Evolutionary conservation across 768 basidiomycete species (phyloP).

Genomic region (Mrakia gelida): DNA sequence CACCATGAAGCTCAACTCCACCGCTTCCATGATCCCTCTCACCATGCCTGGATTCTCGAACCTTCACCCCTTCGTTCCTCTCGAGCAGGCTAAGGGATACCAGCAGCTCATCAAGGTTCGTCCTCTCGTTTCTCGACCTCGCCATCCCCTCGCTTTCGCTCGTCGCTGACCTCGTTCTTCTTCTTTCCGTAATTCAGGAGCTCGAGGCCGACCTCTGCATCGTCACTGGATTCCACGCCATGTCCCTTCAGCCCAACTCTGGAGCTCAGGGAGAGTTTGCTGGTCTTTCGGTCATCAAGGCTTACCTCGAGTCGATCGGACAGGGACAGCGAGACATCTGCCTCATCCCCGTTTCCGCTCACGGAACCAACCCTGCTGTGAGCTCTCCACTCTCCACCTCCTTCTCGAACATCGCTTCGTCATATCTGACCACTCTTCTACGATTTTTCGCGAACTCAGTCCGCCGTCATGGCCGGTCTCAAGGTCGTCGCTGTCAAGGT

Average conservation of each 20-base stretch:
- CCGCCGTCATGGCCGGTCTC: conserved; percentile 93
- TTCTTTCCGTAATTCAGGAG: conserved; percentile 49
- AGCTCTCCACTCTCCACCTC: too few species aligned
- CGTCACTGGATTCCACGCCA: conserved; percentile 93
- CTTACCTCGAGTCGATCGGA: conserved; percentile 85
- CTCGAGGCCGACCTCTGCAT: conserved; percentile 83
- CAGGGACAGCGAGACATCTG: conserved; percentile 84
- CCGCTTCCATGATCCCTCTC: conserved; percentile 93
- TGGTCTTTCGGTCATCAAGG: conserved; percentile 88
- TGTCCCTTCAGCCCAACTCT: conserved; percentile 97
- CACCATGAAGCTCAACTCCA: conserved; percentile 98
- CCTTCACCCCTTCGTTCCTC: conserved; percentile 89
- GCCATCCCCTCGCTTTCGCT: neutral
- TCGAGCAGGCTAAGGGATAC: conserved; percentile 86
- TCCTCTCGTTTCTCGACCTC: neutral
- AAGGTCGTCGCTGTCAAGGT: conserved; percentile 96
- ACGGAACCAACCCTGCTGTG: conserved; percentile 91
- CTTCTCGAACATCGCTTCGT: too few species aligned
- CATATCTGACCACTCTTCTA: conserved; percentile 45
- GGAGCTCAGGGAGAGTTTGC: conserved; percentile 97
- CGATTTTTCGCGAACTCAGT: conserved; percentile 38
- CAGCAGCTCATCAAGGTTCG: conserved; percentile 61
- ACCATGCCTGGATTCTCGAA: conserved; percentile 88
- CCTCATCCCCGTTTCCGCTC: conserved; percentile 89
- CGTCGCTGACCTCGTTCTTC: neutral